Conservation (phyloP, 2,329 filamentous ascomycete genomes). For the Alternaria atra region DNA sequence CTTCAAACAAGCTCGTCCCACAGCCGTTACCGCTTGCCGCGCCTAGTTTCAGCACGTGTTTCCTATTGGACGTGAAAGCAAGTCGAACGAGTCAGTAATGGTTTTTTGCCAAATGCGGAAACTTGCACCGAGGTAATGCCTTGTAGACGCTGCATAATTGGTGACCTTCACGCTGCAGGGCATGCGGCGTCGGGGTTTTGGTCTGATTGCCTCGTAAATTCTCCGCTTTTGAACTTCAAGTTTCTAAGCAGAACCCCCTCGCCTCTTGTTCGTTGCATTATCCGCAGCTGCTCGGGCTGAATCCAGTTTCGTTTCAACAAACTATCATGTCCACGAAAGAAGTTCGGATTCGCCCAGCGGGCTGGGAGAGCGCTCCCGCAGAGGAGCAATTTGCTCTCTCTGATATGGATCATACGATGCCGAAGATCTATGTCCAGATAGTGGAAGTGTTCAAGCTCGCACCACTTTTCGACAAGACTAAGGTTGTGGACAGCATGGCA, state of each 20-base stretch:
- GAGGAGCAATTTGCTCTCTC: not conserved
- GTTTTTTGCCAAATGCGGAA: not conserved
- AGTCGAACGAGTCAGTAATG: not conserved
- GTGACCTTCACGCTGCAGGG: not conserved
- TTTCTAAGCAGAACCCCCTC: not conserved
- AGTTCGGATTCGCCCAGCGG: not conserved
- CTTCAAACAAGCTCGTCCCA: not conserved
- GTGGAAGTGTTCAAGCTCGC: constrained; percentile 25
- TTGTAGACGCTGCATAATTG: not conserved
- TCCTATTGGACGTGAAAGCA: not conserved
- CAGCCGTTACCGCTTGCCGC: not conserved
- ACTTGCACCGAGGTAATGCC: not conserved
- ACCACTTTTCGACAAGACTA: constrained; percentile 7
- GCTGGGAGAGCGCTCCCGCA: not conserved
- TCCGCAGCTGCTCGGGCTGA: not conserved
- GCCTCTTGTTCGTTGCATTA: not conserved
- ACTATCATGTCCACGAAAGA: not conserved
- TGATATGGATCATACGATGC: constrained; percentile 21
- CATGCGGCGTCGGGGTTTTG: not conserved
- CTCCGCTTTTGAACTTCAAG: not conserved
- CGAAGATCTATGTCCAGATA: constrained; percentile 30
- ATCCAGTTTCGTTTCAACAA: not conserved
- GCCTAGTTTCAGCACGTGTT: not conserved
- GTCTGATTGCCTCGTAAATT: not conserved
- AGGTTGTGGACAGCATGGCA: constrained; percentile 19